Conservation (phyloP, 345 rosid genomes). For the Dipteronia sinensis region DNA sequence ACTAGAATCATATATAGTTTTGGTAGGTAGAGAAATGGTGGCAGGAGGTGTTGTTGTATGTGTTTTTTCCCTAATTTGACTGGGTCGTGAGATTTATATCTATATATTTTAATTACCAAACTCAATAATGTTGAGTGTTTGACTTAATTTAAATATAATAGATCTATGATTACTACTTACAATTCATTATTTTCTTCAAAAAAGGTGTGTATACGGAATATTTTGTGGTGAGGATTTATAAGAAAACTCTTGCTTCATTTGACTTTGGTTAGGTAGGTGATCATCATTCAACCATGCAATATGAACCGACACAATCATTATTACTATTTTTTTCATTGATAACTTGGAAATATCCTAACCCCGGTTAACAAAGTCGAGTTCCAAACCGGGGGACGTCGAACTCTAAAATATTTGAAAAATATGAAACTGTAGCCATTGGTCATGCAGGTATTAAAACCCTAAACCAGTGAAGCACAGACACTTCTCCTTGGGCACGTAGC, state of each 20-base stretch:
- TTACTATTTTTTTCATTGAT: no score
- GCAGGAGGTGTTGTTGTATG: not conserved
- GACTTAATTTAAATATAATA: not conserved
- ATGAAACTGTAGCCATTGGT: no score
- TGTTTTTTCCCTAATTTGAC: not conserved
- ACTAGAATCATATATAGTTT: not conserved
- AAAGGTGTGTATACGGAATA: not conserved
- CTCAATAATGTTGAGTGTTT: slow-evolving; percentile 13
- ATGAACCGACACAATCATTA: not conserved
- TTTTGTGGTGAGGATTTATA: not conserved
- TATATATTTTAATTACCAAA: not conserved
- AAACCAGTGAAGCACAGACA: no score
- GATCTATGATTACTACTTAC: not conserved
- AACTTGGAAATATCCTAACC: no score
- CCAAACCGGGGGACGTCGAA: no score
- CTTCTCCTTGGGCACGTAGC: no score
- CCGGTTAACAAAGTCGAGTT: no score
- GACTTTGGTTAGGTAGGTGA: slow-evolving; percentile 4
- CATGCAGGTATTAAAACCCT: no score
- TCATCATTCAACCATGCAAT: slow-evolving; percentile 13
- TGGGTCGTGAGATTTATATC: not conserved
- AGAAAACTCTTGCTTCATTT: not conserved
- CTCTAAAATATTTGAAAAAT: no score
- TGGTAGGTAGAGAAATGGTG: slow-evolving; percentile 9
- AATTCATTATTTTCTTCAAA: not conserved